A percentile compares a stretch with the other conserved stretches of the same genome.
phyloP scores from a whole-genome alignment of 208 protist species.

The Trypanosoma brucei region DNA sequence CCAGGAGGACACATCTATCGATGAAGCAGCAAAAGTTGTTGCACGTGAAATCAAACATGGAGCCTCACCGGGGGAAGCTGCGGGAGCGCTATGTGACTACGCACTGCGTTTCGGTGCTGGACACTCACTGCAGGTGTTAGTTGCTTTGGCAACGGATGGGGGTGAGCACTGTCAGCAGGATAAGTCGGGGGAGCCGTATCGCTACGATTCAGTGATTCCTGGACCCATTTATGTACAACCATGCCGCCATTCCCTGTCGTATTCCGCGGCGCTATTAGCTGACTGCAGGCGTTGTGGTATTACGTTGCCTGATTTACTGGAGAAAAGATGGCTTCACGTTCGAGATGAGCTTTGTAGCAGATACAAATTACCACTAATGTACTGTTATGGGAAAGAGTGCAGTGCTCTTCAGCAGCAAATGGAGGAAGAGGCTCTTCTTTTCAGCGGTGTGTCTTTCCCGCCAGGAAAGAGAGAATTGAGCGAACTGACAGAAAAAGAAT shows the following conservation, averaged over 20 bases:
- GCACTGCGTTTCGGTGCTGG: conserved; percentile 65
- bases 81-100: conserved; percentile 71
- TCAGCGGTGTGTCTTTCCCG: conserved; percentile 27
- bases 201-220: conserved; percentile 48
- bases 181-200: neutral
- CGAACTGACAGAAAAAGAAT: conserved; percentile 4
- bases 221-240: conserved; percentile 69
- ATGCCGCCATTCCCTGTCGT: conserved; percentile 33
- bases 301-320: conserved; percentile 42
- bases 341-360: conserved; percentile 40
- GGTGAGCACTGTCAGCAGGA: neutral
- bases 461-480: neutral
- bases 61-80: conserved; percentile 38
- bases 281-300: conserved; percentile 65
- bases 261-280: conserved; percentile 30
- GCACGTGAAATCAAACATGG: conserved; percentile 35
- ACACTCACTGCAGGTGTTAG: conserved; percentile 73
- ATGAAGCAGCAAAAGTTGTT: conserved; percentile 74
- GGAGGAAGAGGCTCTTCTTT: conserved; percentile 76
- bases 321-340: conserved; percentile 53
- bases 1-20: conserved; percentile 57
- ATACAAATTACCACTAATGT: conserved; percentile 36
- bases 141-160: conserved; percentile 39
- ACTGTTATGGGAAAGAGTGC: conserved; percentile 64
- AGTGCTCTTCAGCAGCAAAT: conserved; percentile 63